Percentiles rank a stretch among this genome's conserved stretches.
These are phyloP conservation scores for Helminthosporium solani DNA, from an alignment of 2,329 filamentous ascomycete species.

Conservation along the genomic window DNA sequence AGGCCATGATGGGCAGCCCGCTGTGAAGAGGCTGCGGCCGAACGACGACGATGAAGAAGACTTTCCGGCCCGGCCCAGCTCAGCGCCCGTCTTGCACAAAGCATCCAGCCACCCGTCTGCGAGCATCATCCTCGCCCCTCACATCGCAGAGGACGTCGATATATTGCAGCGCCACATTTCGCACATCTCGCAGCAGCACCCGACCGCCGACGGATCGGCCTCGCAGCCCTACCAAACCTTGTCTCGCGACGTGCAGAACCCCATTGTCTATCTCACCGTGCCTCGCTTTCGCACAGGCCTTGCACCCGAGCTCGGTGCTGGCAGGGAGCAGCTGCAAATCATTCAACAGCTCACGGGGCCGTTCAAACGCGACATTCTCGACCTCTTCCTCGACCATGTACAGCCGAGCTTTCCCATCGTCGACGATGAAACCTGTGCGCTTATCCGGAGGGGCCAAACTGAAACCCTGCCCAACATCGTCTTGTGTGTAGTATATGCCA, in stretches of 20 bases:
- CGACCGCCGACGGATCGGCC: slow-evolving; percentile 20
- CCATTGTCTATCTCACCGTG: slow-evolving; percentile 49
- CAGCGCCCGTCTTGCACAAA: slow-evolving; percentile 32
- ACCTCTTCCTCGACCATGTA: slow-evolving; percentile 48
- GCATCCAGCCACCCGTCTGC: slow-evolving; percentile 36
- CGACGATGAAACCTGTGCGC: slow-evolving; percentile 41
- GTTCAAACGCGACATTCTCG: slow-evolving; percentile 41
- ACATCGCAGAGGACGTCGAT: slow-evolving; percentile 45
- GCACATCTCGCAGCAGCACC: slow-evolving; percentile 20
- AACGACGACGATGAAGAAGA: slow-evolving; percentile 23
- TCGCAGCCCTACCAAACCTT: slow-evolving; percentile 53
- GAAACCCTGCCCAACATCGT: slow-evolving; percentile 38
- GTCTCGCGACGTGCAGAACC: slow-evolving; percentile 46
- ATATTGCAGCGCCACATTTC: slow-evolving; percentile 44
- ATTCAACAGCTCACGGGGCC: slow-evolving; percentile 45
- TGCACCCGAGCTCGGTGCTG: slow-evolving; percentile 36
- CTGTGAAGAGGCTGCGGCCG: slow-evolving; percentile 30
- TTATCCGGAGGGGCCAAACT: slow-evolving; percentile 37
- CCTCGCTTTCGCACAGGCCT: slow-evolving; percentile 52
- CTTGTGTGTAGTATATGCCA: slow-evolving; percentile 44
- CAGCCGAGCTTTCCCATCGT: slow-evolving; percentile 44
- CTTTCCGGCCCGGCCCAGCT: slow-evolving; percentile 20
- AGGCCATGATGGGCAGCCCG: slow-evolving; percentile 23
- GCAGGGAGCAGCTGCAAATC: slow-evolving; percentile 43
- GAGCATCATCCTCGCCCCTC: slow-evolving; percentile 43